Percentiles rank a stretch among this genome's conserved stretches.
phyloP scores from a whole-genome alignment of 768 basidiomycete genomes.

The Hirschioporus abietinus region DNA sequence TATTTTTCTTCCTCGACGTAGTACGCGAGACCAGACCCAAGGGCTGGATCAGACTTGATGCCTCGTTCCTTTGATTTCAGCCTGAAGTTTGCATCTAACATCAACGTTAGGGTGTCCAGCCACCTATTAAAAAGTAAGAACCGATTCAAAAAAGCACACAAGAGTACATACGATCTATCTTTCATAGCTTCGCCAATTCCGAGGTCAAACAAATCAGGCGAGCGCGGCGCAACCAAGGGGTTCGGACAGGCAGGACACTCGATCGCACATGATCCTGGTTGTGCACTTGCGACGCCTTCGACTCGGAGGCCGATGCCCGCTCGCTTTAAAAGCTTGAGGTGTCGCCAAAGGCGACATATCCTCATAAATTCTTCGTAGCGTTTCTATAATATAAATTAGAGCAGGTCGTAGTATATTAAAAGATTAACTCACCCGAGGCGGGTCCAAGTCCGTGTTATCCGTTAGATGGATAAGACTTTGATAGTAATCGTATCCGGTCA shows the following conservation, averaged over 20 bases:
- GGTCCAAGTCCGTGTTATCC: slow-evolving; percentile 24
- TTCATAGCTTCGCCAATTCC: slow-evolving; percentile 2
- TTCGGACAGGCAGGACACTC: slow-evolving; percentile 24
- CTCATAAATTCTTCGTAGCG: slow-evolving; percentile 19
- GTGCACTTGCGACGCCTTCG: slow-evolving; percentile 7
- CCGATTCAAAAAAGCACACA: background rate
- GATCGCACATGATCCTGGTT: slow-evolving; percentile 17
- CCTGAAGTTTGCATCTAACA: slow-evolving; percentile 29
- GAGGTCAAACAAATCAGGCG: slow-evolving; percentile 9
- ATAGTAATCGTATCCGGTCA: slow-evolving; percentile 29
- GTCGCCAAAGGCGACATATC: slow-evolving; percentile 18
- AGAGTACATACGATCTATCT: background rate
- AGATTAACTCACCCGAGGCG: slow-evolving; percentile 10
- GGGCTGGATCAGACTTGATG: slow-evolving; percentile 22
- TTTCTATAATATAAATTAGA: slow-evolving; percentile 9
- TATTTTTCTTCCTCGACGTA: slow-evolving; percentile 21
- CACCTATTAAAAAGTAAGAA: slow-evolving; percentile 17
- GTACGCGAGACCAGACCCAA: slow-evolving; percentile 24
- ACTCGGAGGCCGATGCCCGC: slow-evolving; percentile 18
- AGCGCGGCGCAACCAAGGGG: slow-evolving; percentile 21
- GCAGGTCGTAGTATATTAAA: background rate
- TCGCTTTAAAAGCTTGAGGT: slow-evolving; percentile 21
- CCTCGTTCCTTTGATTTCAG: slow-evolving; percentile 23
- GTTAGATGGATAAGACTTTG: slow-evolving; percentile 18
- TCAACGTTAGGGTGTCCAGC: slow-evolving; percentile 22